phyloP scores from a whole-genome alignment of 768 basidiomycete species.

The Suillus paluster region DNA sequence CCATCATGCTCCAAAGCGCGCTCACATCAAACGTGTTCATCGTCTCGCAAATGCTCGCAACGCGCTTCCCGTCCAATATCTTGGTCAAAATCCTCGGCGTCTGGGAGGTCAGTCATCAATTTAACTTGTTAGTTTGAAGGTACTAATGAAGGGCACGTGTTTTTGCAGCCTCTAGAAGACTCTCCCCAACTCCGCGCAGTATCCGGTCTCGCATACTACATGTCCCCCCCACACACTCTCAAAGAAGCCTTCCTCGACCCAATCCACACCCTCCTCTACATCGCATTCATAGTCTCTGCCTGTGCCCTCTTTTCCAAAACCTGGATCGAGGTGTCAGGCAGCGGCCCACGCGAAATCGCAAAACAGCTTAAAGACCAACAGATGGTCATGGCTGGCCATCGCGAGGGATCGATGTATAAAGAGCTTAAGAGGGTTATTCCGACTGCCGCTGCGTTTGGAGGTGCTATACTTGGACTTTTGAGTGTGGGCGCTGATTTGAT shows the following conservation, averaged over 20 bases:
- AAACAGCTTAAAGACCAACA: conserved; percentile 98
- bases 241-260: conserved; percentile 89
- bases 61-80: conserved; percentile 89
- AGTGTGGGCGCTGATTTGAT: conserved; percentile 92
- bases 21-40: conserved; percentile 95
- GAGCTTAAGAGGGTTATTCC: conserved; percentile 98
- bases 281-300: conserved; percentile 89
- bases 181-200: conserved; percentile 89
- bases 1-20: conserved; percentile 97
- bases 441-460: conserved; percentile 95
- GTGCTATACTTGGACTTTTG: conserved; percentile 90
- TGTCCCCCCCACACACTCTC: conserved; percentile 93
- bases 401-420: conserved; percentile 99
- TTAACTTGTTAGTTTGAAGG: neutral
- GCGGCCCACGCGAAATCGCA: conserved; percentile 94
- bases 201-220: conserved; percentile 96
- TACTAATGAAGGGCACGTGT: conserved; percentile 12
- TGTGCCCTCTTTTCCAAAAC: conserved; percentile 99
- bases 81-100: conserved; percentile 89
- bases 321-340: conserved; percentile 98
- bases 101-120: conserved; percentile 84
- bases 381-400: conserved; percentile 92
- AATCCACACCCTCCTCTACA: conserved; percentile 89
- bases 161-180: conserved; percentile 85
- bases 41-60: conserved; percentile 93